phyloP scores from a whole-genome alignment of 768 basidiomycete species.

The Russula sp. region DNA sequence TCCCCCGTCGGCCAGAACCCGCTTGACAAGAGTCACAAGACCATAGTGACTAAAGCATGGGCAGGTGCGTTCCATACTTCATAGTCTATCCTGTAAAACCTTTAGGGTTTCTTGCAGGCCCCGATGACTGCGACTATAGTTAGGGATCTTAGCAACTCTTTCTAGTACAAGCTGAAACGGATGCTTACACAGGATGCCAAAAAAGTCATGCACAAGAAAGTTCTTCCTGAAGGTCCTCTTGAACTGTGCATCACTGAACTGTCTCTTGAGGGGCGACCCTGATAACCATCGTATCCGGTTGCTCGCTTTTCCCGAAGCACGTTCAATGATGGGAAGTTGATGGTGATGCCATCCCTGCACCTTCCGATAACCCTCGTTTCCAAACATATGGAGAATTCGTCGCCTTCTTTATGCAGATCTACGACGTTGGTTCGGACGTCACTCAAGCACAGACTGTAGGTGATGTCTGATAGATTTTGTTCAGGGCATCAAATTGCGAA shows the following conservation, averaged over 20 bases:
- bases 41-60: slow-evolving; percentile 20
- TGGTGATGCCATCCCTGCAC: neutral
- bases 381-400: neutral
- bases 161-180: slow-evolving; percentile 51
- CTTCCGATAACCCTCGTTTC: neutral
- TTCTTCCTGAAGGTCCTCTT: neutral
- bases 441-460: no score
- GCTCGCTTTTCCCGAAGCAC: no score
- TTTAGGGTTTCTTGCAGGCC: slow-evolving; percentile 32
- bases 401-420: no score
- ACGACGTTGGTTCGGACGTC: neutral
- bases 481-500: neutral
- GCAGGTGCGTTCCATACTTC: slow-evolving; percentile 16
- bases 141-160: slow-evolving; percentile 73
- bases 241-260: neutral
- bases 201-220: neutral
- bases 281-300: neutral
- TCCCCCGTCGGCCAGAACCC: slow-evolving; percentile 26
- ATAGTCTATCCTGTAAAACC: no score
- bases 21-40: slow-evolving; percentile 15
- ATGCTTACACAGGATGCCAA: neutral
- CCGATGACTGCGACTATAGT: slow-evolving; percentile 72
- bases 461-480: no score
- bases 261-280: neutral
- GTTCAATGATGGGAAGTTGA: no score